Evolutionary conservation across 345 rosid species (phyloP).

Genomic region (Hypericum androsaemum): DNA sequence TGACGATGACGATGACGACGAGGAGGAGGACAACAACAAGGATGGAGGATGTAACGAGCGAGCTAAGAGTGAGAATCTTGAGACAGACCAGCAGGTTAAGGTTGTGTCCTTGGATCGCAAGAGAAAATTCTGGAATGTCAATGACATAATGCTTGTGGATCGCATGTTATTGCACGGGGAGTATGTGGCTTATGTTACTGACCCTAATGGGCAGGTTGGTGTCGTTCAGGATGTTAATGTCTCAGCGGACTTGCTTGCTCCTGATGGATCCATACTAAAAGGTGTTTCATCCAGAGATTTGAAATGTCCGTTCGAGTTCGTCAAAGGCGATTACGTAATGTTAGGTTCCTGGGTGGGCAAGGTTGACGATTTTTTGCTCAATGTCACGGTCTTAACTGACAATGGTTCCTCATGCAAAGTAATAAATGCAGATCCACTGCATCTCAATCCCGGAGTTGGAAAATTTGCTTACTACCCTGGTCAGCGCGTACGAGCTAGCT

Average conservation of each 20-base stretch:
- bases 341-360: constrained; percentile 92
- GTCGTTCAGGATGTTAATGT: constrained; percentile 68
- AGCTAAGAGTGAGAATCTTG: constrained; percentile 47
- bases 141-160: constrained; percentile 59
- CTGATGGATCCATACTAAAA: constrained; percentile 51
- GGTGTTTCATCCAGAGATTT: constrained; percentile 57
- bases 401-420: constrained; percentile 93
- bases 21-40: constrained; percentile 17
- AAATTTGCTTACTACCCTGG: constrained; percentile 83
- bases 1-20: constrained; percentile 39
- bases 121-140: constrained; percentile 51
- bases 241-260: constrained; percentile 61
- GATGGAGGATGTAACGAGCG: constrained; percentile 21
- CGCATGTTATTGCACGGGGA: constrained; percentile 92
- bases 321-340: constrained; percentile 80
- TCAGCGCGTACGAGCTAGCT: constrained; percentile 82
- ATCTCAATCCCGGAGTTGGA: constrained; percentile 61
- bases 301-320: constrained; percentile 76
- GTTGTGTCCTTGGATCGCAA: constrained; percentile 74
- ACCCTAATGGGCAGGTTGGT: constrained; percentile 90
- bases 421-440: constrained; percentile 69
- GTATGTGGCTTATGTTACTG: constrained; percentile 66
- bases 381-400: constrained; percentile 85
- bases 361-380: constrained; percentile 80
- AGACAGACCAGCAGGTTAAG: constrained; percentile 58